Conservation (phyloP, 352 stramenopile species). For the Globisporangium irregulare region DNA sequence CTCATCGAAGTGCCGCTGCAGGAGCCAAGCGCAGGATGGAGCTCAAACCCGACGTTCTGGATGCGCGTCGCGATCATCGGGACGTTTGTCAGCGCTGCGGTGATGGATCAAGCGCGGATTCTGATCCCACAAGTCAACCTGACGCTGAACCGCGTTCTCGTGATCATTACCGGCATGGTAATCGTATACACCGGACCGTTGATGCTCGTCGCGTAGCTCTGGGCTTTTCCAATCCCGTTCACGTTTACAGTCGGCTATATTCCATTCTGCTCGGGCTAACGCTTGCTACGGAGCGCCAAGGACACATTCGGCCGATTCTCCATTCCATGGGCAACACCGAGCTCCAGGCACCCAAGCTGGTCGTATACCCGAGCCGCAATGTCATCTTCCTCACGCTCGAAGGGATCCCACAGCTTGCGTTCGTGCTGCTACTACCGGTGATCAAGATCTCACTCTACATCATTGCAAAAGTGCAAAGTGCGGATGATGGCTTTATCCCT, state of each 20-base stretch:
- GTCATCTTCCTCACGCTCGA: constrained; percentile 2
- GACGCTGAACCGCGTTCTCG: background rate
- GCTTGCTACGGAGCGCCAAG: background rate
- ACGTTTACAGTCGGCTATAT: background rate
- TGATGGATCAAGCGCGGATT: background rate
- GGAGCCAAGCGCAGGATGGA: too few species aligned
- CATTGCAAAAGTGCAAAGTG: background rate
- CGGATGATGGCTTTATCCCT: background rate
- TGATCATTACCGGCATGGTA: background rate
- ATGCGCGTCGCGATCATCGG: too few species aligned
- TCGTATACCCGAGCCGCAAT: background rate
- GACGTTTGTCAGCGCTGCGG: background rate
- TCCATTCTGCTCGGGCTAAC: background rate
- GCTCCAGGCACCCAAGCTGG: background rate
- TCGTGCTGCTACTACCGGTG: constrained; percentile 8
- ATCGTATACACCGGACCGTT: background rate
- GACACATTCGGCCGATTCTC: background rate
- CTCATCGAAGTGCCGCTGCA: too few species aligned
- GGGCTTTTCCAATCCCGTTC: background rate
- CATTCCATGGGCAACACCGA: too few species aligned
- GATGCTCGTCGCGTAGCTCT: background rate
- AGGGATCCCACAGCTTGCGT: background rate
- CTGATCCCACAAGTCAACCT: background rate
- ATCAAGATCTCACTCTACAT: background rate
- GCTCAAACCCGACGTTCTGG: too few species aligned